These are phyloP conservation scores for Atkinsonella hypoxylon DNA, from an alignment of 2,329 filamentous ascomycete species.

Conservation along the genomic window DNA sequence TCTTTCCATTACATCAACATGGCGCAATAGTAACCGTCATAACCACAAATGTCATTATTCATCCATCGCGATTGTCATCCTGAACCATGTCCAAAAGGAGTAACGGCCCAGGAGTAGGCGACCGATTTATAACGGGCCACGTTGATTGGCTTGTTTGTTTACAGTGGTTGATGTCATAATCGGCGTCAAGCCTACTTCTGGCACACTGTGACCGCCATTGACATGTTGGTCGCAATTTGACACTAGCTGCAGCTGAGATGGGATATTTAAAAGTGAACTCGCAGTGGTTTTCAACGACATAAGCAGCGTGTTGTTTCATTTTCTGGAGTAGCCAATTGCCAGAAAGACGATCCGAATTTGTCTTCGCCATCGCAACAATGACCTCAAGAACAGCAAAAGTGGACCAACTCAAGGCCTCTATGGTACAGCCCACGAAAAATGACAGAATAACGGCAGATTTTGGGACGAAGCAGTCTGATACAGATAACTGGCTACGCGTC, in stretches of 20 bases:
- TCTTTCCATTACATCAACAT: conserved; percentile 5
- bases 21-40: conserved; percentile 4
- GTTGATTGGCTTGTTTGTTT: background rate
- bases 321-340: background rate
- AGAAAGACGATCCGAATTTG: background rate
- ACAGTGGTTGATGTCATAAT: conserved; percentile 7
- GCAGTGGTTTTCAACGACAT: background rate
- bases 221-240: too few species aligned
- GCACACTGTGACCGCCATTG: too few species aligned
- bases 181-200: background rate
- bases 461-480: conserved; percentile 60
- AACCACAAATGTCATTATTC: background rate
- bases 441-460: conserved; percentile 62
- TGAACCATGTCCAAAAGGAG: too few species aligned
- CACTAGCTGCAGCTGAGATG: too few species aligned
- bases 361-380: conserved; percentile 11
- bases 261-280: background rate
- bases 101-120: background rate
- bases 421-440: conserved; percentile 43
- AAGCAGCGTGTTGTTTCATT: background rate
- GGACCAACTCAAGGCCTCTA: conserved; percentile 47
- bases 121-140: background rate
- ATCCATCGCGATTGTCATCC: background rate
- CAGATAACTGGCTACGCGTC: conserved; percentile 67
- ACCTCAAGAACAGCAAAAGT: conserved; percentile 40